These are phyloP conservation scores for Polygonum maritimum DNA, from an alignment of 148 eudicot species.

Conservation along the genomic window DNA sequence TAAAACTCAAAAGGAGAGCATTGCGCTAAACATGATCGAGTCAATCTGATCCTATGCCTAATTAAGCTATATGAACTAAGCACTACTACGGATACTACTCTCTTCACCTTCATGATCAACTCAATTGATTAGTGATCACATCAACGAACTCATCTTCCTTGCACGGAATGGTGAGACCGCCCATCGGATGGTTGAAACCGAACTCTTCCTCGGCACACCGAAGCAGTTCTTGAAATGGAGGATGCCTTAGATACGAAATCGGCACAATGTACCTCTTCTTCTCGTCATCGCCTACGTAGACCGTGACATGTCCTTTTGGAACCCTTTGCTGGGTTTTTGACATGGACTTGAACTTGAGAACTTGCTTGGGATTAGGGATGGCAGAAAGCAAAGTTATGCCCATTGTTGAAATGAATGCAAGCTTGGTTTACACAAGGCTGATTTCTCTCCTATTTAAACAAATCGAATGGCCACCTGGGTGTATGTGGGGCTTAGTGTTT, in stretches of 20 bases:
- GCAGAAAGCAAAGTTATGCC: background rate
- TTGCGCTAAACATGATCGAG: background rate
- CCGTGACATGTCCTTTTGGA: slow-evolving; percentile 51
- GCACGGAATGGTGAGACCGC: slow-evolving; percentile 46
- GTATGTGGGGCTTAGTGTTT: background rate
- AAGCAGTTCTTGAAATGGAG: slow-evolving; percentile 38
- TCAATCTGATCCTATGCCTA: background rate
- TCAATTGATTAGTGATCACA: background rate
- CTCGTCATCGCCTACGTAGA: slow-evolving; percentile 32
- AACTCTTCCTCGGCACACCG: slow-evolving; percentile 51
- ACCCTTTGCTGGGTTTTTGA: slow-evolving; percentile 13
- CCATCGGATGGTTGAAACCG: slow-evolving; percentile 52
- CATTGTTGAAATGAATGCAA: background rate
- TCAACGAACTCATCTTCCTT: slow-evolving; percentile 22
- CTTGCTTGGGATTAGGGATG: background rate
- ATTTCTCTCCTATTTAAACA: background rate
- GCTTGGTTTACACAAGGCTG: background rate
- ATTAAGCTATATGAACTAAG: background rate
- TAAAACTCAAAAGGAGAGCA: background rate
- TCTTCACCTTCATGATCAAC: background rate
- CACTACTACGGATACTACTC: background rate
- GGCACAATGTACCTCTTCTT: slow-evolving; percentile 42
- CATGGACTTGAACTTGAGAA: background rate
- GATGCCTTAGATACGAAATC: slow-evolving; percentile 33
- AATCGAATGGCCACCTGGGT: background rate